Percentiles rank a stretch among this genome's conserved stretches.
Conservation (phyloP, 2,329 filamentous ascomycete species). For the Plenodomus tracheiphilus region DNA sequence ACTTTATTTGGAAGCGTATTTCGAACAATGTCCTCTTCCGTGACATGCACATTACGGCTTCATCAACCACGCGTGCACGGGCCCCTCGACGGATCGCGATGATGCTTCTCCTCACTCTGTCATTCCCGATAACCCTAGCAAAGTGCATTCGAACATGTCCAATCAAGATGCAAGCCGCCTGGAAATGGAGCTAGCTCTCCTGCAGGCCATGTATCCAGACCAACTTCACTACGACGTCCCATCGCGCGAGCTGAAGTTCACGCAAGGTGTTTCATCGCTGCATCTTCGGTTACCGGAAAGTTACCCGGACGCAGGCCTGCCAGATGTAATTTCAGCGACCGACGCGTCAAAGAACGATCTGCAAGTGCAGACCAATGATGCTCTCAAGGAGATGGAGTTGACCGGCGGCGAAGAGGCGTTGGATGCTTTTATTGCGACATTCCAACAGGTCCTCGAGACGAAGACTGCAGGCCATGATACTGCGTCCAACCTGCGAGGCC, state of each 20-base stretch:
- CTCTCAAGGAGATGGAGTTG: conserved; percentile 25
- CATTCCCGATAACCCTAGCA: not conserved
- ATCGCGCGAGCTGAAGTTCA: conserved; percentile 45
- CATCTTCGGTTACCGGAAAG: conserved; percentile 45
- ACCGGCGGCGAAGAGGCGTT: conserved; percentile 49
- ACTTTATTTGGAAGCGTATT: not conserved
- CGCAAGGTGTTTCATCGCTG: conserved; percentile 26
- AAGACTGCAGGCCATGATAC: not conserved
- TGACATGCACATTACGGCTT: not conserved
- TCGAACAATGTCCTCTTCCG: not conserved
- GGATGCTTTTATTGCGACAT: conserved; percentile 47
- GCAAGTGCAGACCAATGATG: conserved; percentile 35
- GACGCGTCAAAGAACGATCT: conserved; percentile 43
- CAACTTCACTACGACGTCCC: conserved; percentile 41
- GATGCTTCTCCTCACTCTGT: not conserved
- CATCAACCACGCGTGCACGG: conserved; percentile 1
- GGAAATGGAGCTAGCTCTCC: conserved; percentile 45
- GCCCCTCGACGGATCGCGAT: not conserved
- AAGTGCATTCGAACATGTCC: not conserved
- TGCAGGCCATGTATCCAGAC: conserved; percentile 51
- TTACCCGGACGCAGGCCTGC: conserved; percentile 43
- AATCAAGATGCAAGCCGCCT: conserved; percentile 21
- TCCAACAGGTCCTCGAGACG: conserved; percentile 30
- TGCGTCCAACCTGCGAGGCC: not conserved
- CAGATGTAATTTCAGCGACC: conserved; percentile 46